phyloP scores from a whole-genome alignment of 441 rosid genomes.

The Biscutella auriculata region DNA sequence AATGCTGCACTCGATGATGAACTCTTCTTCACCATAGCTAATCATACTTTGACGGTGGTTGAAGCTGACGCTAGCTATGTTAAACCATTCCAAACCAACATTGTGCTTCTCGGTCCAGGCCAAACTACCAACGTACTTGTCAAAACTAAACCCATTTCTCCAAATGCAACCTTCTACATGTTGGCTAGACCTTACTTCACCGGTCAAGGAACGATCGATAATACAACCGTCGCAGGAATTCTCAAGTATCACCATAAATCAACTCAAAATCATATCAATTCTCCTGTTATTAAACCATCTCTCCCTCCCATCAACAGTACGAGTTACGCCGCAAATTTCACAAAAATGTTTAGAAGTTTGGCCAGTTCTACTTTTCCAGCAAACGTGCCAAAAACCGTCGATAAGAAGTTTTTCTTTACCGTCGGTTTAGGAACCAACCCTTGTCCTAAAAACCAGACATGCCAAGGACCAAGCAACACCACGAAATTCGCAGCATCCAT shows the following conservation, averaged over 20 bases:
- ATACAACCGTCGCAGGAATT: slow-evolving; percentile 51
- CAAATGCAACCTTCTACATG: slow-evolving; percentile 44
- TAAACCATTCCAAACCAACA: slow-evolving; percentile 48
- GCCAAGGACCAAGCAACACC: slow-evolving; percentile 54
- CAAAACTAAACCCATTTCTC: slow-evolving; percentile 35
- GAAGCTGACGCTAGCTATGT: slow-evolving; percentile 66
- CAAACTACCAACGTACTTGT: slow-evolving; percentile 67
- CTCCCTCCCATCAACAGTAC: slow-evolving; percentile 48
- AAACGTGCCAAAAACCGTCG: slow-evolving; percentile 41
- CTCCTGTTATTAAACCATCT: slow-evolving; percentile 15
- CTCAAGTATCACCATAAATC: slow-evolving; percentile 35
- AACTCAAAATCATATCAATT: not conserved
- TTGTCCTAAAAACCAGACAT: slow-evolving; percentile 50
- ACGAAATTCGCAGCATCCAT: slow-evolving; percentile 49
- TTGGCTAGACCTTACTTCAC: slow-evolving; percentile 58
- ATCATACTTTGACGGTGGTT: slow-evolving; percentile 47
- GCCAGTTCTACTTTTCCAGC: slow-evolving; percentile 36
- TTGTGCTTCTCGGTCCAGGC: slow-evolving; percentile 39
- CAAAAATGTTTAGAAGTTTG: slow-evolving; percentile 34
- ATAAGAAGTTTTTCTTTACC: slow-evolving; percentile 34
- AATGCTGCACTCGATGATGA: slow-evolving; percentile 58
- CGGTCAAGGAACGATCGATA: slow-evolving; percentile 48
- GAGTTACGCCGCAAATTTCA: slow-evolving; percentile 28
- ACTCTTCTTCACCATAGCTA: slow-evolving; percentile 59
- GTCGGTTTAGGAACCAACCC: slow-evolving; percentile 49